Conservation (phyloP, 805 yeast genomes). For the Clavispora phyllophila region DNA sequence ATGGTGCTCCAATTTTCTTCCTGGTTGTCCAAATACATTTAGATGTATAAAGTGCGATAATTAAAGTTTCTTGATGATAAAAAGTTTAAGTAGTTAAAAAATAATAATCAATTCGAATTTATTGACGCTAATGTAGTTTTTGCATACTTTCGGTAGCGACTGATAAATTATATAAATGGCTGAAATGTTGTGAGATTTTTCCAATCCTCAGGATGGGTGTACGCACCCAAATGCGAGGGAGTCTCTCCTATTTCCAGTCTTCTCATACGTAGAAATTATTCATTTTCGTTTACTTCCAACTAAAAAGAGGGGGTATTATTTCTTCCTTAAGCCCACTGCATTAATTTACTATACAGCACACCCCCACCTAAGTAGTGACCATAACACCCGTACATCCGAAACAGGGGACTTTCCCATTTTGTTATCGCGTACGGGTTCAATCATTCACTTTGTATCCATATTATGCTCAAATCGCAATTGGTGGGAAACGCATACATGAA, state of each 20-base stretch:
- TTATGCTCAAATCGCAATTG: conserved; percentile 2
- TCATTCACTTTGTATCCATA: neutral
- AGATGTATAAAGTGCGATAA: neutral
- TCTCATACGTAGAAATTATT: no score
- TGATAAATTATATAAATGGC: no score
- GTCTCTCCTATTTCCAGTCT: no score
- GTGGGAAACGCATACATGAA: conserved; percentile 2
- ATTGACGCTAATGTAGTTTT: neutral
- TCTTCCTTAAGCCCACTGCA: no score
- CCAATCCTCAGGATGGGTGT: no score
- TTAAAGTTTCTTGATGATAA: no score
- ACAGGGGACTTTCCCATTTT: neutral
- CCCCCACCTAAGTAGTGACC: neutral
- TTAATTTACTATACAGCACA: no score
- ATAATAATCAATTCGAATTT: neutral
- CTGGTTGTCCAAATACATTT: conserved; percentile 22
- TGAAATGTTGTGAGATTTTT: neutral
- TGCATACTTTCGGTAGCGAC: neutral
- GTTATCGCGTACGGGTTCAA: neutral
- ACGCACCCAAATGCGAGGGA: no score
- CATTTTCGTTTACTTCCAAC: no score
- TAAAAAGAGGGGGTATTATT: no score
- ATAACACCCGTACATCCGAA: neutral
- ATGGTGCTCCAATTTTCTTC: conserved; percentile 29
- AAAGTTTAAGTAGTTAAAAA: no score